These are phyloP conservation scores for Gryganskiella cystojenkinii DNA, from an alignment of 192 early-diverging fungal genomes.

Conservation along the genomic window DNA sequence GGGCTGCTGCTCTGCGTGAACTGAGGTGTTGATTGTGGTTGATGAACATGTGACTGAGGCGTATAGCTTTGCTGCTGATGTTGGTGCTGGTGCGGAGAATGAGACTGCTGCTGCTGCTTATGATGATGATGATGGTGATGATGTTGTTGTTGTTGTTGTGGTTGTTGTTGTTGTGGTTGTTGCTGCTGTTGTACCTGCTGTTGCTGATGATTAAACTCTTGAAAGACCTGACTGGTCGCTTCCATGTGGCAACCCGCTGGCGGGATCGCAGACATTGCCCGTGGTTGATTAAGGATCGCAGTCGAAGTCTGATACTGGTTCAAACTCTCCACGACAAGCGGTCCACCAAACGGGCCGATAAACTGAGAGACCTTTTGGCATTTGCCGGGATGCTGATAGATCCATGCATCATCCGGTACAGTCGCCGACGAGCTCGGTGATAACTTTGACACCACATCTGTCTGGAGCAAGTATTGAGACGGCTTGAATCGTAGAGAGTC, in stretches of 20 bases:
- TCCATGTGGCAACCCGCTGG: not conserved
- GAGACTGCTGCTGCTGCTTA: not conserved
- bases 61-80: not conserved
- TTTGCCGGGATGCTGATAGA: conserved; percentile 26
- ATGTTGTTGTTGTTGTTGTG: not conserved
- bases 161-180: not conserved
- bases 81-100: not conserved
- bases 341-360: conserved; percentile 43
- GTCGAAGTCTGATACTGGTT: conserved; percentile 34
- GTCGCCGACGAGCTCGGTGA: not conserved
- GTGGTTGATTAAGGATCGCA: conserved; percentile 38
- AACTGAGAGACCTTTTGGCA: conserved; percentile 41
- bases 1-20: no score
- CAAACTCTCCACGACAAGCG: conserved; percentile 37
- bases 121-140: not conserved
- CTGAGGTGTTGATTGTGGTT: no score
- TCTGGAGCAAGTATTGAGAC: not conserved
- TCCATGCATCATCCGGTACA: not conserved
- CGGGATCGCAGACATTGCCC: conserved; percentile 11
- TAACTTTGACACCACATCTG: not conserved
- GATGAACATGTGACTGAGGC: no score
- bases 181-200: conserved; percentile 1
- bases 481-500: not conserved
- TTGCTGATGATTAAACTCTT: conserved; percentile 4
- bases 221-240: not conserved